Conservation (phyloP, 164 flowering plant species). For the Tetracentron sinense region DNA sequence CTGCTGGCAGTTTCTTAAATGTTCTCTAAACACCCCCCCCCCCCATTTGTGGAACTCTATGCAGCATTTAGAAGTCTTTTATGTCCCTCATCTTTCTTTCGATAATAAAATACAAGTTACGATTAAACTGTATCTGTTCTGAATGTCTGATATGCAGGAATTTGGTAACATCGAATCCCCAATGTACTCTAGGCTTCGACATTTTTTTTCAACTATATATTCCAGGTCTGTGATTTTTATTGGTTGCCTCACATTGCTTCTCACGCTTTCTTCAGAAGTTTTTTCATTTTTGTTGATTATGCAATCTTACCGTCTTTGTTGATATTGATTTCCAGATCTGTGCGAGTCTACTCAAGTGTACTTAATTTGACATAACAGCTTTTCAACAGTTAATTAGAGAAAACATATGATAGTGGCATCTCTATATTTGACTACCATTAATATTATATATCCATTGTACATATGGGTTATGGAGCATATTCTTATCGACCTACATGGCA, state of each 20-base stretch:
- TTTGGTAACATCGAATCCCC: slow-evolving; percentile 92
- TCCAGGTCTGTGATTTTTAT: slow-evolving; percentile 40
- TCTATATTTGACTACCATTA: background rate
- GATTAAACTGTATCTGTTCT: background rate
- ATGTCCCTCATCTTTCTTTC: background rate
- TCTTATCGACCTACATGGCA: background rate
- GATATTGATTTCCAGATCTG: background rate
- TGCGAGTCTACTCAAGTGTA: background rate
- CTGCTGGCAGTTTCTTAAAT: background rate
- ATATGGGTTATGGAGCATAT: background rate
- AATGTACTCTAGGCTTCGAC: slow-evolving; percentile 67
- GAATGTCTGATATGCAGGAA: slow-evolving; percentile 51
- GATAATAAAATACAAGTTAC: background rate
- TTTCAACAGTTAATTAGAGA: background rate
- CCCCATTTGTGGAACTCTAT: background rate
- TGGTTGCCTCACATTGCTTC: background rate
- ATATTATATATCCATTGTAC: too few species aligned
- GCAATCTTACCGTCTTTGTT: background rate
- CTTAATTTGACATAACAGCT: too few species aligned
- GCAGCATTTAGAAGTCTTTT: background rate
- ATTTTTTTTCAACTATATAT: slow-evolving; percentile 71
- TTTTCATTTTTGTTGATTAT: background rate
- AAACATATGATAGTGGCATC: background rate
- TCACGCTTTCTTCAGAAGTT: background rate
- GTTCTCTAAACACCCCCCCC: too few species aligned